Conservation (phyloP, 257 asterid species). For the Fraxinus quadrangulata region DNA sequence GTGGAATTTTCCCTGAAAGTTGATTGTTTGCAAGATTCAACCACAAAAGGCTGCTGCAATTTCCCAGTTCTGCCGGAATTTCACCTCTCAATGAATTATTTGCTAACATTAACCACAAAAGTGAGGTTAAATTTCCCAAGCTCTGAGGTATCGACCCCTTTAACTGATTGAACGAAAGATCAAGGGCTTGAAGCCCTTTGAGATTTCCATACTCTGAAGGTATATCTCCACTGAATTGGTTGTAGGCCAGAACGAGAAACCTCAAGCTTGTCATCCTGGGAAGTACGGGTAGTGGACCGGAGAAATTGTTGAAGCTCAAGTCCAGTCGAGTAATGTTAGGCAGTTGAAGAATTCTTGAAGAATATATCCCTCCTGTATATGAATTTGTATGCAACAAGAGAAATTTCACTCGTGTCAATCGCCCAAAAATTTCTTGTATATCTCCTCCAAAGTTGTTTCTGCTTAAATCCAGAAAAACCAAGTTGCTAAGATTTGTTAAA, state of each 20-base stretch:
- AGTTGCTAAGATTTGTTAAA: conserved; percentile 43
- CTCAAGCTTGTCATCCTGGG: conserved; percentile 55
- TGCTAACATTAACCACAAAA: conserved; percentile 91
- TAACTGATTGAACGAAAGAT: conserved; percentile 72
- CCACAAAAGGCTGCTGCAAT: conserved; percentile 85
- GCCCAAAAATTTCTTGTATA: conserved; percentile 64
- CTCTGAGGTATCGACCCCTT: conserved; percentile 62
- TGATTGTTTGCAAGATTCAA: conserved; percentile 69
- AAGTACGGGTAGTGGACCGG: conserved; percentile 65
- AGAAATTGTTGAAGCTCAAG: conserved; percentile 70
- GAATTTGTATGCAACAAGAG: conserved; percentile 65
- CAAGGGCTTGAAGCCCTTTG: conserved; percentile 73
- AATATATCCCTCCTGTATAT: conserved; percentile 59
- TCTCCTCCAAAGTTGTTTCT: conserved; percentile 67
- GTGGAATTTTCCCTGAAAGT: conserved; percentile 60
- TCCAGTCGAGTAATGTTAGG: conserved; percentile 67
- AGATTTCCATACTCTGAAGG: conserved; percentile 74
- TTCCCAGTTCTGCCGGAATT: conserved; percentile 77
- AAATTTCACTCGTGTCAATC: conserved; percentile 58
- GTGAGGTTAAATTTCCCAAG: conserved; percentile 67
- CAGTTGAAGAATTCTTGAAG: conserved; percentile 61
- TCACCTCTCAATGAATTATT: conserved; percentile 59
- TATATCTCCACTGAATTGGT: conserved; percentile 67
- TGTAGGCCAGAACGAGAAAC: conserved; percentile 74
- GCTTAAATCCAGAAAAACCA: conserved; percentile 75